A percentile compares a stretch with the other conserved stretches of the same genome.
Conservation (phyloP, 352 stramenopile species). For the Globisporangium cylindrosporum region DNA sequence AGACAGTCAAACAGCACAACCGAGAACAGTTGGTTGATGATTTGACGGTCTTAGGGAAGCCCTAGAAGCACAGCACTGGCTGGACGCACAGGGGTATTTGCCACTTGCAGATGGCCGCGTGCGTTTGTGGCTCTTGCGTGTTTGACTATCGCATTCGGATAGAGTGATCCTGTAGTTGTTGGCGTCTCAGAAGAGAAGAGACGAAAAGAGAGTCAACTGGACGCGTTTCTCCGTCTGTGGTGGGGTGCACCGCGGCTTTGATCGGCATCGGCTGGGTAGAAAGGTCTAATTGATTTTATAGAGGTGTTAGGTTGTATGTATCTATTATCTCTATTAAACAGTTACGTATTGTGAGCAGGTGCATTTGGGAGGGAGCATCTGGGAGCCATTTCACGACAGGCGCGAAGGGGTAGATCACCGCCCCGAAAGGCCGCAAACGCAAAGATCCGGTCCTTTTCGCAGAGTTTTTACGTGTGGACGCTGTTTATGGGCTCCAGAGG, state of each 20-base stretch:
- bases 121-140: neutral
- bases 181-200: neutral
- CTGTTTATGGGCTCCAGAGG: neutral
- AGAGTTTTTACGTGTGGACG: neutral
- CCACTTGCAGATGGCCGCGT: neutral
- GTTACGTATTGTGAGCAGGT: neutral
- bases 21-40: neutral
- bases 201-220: neutral
- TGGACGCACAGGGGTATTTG: neutral
- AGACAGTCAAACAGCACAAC: neutral
- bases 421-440: neutral
- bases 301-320: neutral
- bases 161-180: neutral
- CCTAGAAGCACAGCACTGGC: neutral
- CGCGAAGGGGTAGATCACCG: neutral
- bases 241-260: neutral
- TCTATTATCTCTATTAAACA: neutral
- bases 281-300: neutral
- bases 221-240: slow-evolving; percentile 1
- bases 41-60: neutral
- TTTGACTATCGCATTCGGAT: neutral
- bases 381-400: neutral
- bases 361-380: neutral
- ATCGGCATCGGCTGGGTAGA: neutral
- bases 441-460: slow-evolving; percentile 1